These are phyloP conservation scores for Cyclotella baltica DNA, from an alignment of 108 stramenopile genomes.

Conservation along the genomic window DNA sequence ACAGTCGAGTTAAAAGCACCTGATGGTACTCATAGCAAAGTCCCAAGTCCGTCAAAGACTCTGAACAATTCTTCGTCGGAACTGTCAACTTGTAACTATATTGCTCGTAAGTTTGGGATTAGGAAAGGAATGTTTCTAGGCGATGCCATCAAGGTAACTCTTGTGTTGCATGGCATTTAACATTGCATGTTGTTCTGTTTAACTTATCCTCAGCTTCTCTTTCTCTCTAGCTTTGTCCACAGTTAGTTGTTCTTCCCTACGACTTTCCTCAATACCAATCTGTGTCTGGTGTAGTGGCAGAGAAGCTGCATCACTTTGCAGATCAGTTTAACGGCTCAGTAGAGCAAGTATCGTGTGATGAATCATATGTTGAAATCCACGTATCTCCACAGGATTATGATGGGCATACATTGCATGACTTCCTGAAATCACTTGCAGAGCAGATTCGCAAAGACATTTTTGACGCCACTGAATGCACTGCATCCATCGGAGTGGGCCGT, in stretches of 20 bases:
- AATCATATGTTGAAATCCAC: slow-evolving; percentile 85
- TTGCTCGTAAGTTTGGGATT: slow-evolving; percentile 88
- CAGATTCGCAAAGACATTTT: slow-evolving; percentile 76
- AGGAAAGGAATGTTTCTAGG: slow-evolving; percentile 94
- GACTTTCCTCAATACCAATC: slow-evolving; percentile 91
- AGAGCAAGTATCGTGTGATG: slow-evolving; percentile 93
- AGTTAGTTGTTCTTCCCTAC: slow-evolving; percentile 88
- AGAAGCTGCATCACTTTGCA: slow-evolving; percentile 67
- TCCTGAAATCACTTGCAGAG: slow-evolving; percentile 40
- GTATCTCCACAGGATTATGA: slow-evolving; percentile 41
- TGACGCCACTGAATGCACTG: slow-evolving; percentile 85
- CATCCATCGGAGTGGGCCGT: slow-evolving; percentile 83
- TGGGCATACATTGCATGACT: slow-evolving; percentile 30
- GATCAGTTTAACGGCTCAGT: slow-evolving; percentile 75
- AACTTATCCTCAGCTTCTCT: background rate
- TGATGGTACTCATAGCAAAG: slow-evolving; percentile 8
- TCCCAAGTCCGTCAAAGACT: slow-evolving; percentile 17
- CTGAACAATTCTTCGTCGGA: slow-evolving; percentile 77
- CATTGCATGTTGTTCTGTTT: background rate
- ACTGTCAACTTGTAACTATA: slow-evolving; percentile 95
- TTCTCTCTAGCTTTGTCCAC: slow-evolving; percentile 73
- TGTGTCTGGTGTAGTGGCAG: slow-evolving; percentile 80
- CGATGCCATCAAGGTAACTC: slow-evolving; percentile 62
- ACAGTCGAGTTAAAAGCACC: slow-evolving; percentile 23
- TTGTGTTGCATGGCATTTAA: background rate